phyloP scores from a whole-genome alignment of 208 protist genomes.

The Crithidia bombi region DNA sequence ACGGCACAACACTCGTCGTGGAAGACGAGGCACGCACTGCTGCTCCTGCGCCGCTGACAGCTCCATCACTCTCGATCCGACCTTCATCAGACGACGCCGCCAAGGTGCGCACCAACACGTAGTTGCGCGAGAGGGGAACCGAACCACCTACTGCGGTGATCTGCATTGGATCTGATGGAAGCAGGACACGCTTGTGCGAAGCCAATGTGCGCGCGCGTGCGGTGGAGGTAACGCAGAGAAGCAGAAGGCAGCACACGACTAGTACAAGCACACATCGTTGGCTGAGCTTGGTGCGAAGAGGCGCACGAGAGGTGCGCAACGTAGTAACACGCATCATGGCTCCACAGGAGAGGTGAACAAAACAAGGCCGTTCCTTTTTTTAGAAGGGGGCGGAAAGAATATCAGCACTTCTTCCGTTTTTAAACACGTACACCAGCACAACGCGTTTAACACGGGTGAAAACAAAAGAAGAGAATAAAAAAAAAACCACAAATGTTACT shows the following conservation, averaged over 20 bases:
- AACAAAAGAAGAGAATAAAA: not conserved
- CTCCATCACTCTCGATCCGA: not conserved
- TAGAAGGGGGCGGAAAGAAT: too few species aligned
- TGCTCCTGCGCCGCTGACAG: not conserved
- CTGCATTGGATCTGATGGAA: not conserved
- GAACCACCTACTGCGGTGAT: not conserved
- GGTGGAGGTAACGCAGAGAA: not conserved
- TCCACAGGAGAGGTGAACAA: too few species aligned
- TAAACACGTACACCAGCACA: too few species aligned
- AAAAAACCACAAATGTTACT: not conserved
- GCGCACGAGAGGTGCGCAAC: too few species aligned
- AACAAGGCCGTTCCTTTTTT: too few species aligned
- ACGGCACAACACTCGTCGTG: too few species aligned
- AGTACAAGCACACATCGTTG: not conserved
- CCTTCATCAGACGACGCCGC: not conserved
- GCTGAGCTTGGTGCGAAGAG: too few species aligned
- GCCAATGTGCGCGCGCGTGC: not conserved
- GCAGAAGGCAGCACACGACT: constrained; percentile 1
- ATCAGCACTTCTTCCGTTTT: too few species aligned
- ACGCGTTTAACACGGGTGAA: too few species aligned
- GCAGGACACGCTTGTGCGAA: not conserved
- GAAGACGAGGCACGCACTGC: too few species aligned
- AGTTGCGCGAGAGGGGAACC: too few species aligned
- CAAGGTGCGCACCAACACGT: not conserved
- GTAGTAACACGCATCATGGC: too few species aligned